A percentile compares a stretch with the other conserved stretches of the same genome.
phyloP scores from a whole-genome alignment of 225 moss, liverwort and hornwort genomes.

The Pleurozium schreberi region DNA sequence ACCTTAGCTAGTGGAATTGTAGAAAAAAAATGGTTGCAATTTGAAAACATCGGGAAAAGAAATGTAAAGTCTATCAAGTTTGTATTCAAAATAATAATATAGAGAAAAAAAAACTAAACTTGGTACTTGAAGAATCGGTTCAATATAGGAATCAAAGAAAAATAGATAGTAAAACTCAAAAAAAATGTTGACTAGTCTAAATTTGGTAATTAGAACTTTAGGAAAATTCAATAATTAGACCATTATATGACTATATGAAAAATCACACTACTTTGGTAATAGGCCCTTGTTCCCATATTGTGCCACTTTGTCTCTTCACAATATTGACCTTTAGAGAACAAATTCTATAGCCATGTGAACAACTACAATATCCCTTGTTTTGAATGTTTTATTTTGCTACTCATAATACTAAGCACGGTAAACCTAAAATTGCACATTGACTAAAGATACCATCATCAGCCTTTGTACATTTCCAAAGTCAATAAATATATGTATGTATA shows the following conservation, averaged over 20 bases:
- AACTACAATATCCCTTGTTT: not conserved
- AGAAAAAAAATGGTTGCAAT: not conserved
- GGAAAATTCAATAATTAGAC: not conserved
- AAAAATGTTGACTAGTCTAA: rapidly evolving
- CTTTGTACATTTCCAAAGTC: too few relatives aligned
- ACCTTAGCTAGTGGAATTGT: not conserved
- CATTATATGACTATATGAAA: not conserved
- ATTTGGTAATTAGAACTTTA: not conserved
- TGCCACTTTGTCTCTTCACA: too few relatives aligned
- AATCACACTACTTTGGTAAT: not conserved
- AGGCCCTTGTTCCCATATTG: too few relatives aligned
- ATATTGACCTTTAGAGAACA: too few relatives aligned
- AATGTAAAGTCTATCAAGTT: not conserved
- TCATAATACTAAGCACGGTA: not conserved
- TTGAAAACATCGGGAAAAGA: not conserved
- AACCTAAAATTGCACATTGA: too few relatives aligned
- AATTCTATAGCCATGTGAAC: rapidly evolving
- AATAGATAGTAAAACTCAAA: rapidly evolving
- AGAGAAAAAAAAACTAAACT: not conserved
- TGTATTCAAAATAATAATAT: not conserved
- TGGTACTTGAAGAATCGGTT: rapidly evolving
- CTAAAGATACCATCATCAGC: too few relatives aligned
- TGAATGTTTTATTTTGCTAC: too few relatives aligned
- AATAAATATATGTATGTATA: too few relatives aligned
- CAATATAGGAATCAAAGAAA: not conserved